Conservation (phyloP, 768 basidiomycete species). For the Paxillus ammoniavirescens region DNA sequence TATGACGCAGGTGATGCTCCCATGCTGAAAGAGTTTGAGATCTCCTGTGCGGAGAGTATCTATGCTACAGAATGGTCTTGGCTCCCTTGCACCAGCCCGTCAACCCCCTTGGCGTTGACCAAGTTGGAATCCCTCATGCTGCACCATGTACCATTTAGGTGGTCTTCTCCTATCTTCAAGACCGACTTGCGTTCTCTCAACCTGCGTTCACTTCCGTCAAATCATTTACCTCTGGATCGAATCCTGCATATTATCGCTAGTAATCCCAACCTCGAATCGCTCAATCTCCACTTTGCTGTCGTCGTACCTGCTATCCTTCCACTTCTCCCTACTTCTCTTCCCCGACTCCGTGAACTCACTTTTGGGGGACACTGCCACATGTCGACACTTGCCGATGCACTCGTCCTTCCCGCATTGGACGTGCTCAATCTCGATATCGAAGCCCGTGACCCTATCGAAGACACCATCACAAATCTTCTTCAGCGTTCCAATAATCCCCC, state of each 20-base stretch:
- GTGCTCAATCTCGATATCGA: conserved; percentile 68
- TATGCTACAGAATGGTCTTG: conserved; percentile 68
- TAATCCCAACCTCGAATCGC: conserved; percentile 53
- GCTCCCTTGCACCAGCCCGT: conserved; percentile 55
- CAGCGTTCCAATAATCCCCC: conserved; percentile 58
- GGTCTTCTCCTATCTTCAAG: conserved; percentile 71
- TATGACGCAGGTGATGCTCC: conserved; percentile 61
- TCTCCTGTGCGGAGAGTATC: conserved; percentile 66
- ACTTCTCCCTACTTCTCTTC: conserved; percentile 49
- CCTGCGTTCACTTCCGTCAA: conserved; percentile 62
- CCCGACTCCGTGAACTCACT: conserved; percentile 51
- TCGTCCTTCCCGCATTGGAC: conserved; percentile 58
- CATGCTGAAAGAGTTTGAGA: conserved; percentile 71
- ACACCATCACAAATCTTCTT: conserved; percentile 61
- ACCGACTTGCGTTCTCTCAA: conserved; percentile 56
- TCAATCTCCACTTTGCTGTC: conserved; percentile 62
- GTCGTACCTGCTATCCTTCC: conserved; percentile 65
- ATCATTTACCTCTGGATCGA: conserved; percentile 64
- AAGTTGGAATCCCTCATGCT: conserved; percentile 58
- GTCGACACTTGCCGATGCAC: conserved; percentile 56
- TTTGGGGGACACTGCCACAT: conserved; percentile 70
- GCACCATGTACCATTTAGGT: conserved; percentile 73
- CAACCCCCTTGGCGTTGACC: conserved; percentile 37
- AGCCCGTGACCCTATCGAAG: conserved; percentile 72
- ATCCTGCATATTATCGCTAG: conserved; percentile 62